Conservation (phyloP, 1,284 basidiomycete species). For the Ceratobasidium sp. region DNA sequence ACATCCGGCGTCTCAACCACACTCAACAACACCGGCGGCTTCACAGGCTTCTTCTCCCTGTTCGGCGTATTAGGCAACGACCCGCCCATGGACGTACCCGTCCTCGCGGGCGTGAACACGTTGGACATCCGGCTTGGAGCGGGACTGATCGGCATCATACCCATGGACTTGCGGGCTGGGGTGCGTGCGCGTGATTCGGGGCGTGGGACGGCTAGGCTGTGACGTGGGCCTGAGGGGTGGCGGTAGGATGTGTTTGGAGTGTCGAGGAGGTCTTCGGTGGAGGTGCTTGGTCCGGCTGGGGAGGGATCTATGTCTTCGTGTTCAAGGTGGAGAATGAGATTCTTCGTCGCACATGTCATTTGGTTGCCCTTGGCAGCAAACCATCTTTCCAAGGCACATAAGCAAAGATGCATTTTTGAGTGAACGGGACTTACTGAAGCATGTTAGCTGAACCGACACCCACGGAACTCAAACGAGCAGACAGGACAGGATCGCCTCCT, state of each 20-base stretch:
- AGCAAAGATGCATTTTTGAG: too few relatives aligned
- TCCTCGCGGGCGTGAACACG: slow-evolving; percentile 23
- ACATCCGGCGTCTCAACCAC: slow-evolving; percentile 86
- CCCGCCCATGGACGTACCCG: slow-evolving; percentile 33
- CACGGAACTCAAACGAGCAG: slow-evolving; percentile 76
- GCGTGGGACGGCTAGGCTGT: slow-evolving; percentile 57
- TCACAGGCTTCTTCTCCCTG: slow-evolving; percentile 27
- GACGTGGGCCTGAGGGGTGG: slow-evolving; percentile 59
- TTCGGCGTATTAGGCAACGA: slow-evolving; percentile 33
- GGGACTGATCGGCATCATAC: slow-evolving; percentile 60
- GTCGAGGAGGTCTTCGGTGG: slow-evolving; percentile 56
- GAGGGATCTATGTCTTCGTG: slow-evolving; percentile 42
- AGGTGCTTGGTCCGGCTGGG: slow-evolving; percentile 28
- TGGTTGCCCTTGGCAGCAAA: slow-evolving; percentile 90
- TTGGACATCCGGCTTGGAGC: slow-evolving; percentile 52
- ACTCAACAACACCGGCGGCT: slow-evolving; percentile 79
- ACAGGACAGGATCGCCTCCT: slow-evolving; percentile 73
- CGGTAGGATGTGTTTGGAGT: slow-evolving; percentile 62
- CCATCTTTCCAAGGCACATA: slow-evolving; percentile 67
- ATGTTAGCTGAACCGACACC: slow-evolving; percentile 84
- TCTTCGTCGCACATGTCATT: slow-evolving; percentile 93
- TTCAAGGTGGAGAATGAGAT: slow-evolving; percentile 85
- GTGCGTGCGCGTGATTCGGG: slow-evolving; percentile 58
- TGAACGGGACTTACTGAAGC: slow-evolving; percentile 70
- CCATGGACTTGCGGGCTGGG: slow-evolving; percentile 58